A percentile compares a stretch with the other conserved stretches of the same genome.
Evolutionary conservation across 345 rosid species (phyloP).

Genomic region (Cochlearia excelsa): DNA sequence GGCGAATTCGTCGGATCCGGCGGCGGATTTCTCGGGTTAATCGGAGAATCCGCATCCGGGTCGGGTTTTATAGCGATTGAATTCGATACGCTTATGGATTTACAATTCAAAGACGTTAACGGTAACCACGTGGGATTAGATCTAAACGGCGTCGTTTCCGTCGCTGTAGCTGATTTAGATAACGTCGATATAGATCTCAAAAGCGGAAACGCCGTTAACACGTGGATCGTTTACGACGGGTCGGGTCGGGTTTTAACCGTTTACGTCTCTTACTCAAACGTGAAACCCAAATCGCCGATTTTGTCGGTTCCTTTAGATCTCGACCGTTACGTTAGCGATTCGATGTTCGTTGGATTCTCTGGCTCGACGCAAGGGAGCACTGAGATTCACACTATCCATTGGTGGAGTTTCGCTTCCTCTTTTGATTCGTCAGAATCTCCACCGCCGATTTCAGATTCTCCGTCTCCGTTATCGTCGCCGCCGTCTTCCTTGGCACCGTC

Average conservation of each 20-base stretch:
- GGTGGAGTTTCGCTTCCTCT: conserved; percentile 92
- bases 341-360: conserved; percentile 95
- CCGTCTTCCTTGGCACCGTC: conserved; percentile 43
- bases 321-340: conserved; percentile 69
- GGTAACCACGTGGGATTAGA: conserved; percentile 97
- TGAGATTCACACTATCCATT: conserved; percentile 83
- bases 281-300: conserved; percentile 72
- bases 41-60: conserved; percentile 39
- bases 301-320: conserved; percentile 62
- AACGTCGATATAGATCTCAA: conserved; percentile 72
- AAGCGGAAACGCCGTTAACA: conserved; percentile 79
- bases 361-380: conserved; percentile 99
- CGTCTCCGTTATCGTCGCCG: conserved; percentile 63
- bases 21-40: conserved; percentile 76
- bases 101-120: conserved; percentile 73
- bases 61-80: conserved; percentile 82
- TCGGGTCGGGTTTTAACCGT: conserved; percentile 42
- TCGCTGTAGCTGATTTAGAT: conserved; percentile 62
- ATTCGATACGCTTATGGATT: conserved; percentile 92
- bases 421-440: conserved; percentile 47
- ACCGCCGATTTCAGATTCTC: conserved; percentile 66
- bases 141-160: conserved; percentile 73
- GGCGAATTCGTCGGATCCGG: conserved; percentile 62
- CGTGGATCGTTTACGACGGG: conserved; percentile 85
- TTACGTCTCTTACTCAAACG: conserved; percentile 76